These are phyloP conservation scores for Vigna unguiculata DNA, from an alignment of 306 rosid genomes.

Conservation along the genomic window DNA sequence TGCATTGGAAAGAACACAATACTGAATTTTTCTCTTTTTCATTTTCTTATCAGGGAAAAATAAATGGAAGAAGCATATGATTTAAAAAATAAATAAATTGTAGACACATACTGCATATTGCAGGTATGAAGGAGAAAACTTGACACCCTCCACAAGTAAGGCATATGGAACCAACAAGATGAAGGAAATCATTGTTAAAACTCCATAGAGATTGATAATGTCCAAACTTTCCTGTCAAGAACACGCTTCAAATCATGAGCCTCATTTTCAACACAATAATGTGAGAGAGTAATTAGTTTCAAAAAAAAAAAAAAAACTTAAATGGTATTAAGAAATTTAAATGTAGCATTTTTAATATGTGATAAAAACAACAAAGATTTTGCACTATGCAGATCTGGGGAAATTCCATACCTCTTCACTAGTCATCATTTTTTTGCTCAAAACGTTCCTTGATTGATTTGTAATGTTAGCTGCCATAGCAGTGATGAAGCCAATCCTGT, in stretches of 20 bases:
- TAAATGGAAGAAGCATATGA: not conserved
- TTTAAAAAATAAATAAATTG: not conserved
- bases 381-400: not conserved
- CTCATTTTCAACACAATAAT: slow-evolving; percentile 21
- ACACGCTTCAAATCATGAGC: slow-evolving; percentile 39
- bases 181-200: slow-evolving; percentile 75
- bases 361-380: not conserved
- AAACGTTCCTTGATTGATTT: slow-evolving; percentile 79
- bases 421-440: slow-evolving; percentile 77
- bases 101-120: slow-evolving; percentile 65
- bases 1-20: slow-evolving; percentile 23
- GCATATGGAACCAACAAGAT: slow-evolving; percentile 62
- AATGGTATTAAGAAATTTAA: not conserved
- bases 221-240: slow-evolving; percentile 70
- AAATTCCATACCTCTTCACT: slow-evolving; percentile 61
- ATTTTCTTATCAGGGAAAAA: slow-evolving; percentile 9
- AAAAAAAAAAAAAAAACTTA: not conserved
- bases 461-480: slow-evolving; percentile 86
- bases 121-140: slow-evolving; percentile 69
- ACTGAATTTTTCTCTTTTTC: slow-evolving; percentile 24
- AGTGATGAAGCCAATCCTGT: slow-evolving; percentile 77
- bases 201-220: slow-evolving; percentile 76
- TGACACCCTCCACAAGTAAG: slow-evolving; percentile 71
- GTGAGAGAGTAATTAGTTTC: slow-evolving; percentile 6
- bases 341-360: too few species aligned